Percentiles rank a stretch among this genome's conserved stretches.
Conservation (phyloP, 192 early-diverging fungal species). For the Coemansia sp. region DNA sequence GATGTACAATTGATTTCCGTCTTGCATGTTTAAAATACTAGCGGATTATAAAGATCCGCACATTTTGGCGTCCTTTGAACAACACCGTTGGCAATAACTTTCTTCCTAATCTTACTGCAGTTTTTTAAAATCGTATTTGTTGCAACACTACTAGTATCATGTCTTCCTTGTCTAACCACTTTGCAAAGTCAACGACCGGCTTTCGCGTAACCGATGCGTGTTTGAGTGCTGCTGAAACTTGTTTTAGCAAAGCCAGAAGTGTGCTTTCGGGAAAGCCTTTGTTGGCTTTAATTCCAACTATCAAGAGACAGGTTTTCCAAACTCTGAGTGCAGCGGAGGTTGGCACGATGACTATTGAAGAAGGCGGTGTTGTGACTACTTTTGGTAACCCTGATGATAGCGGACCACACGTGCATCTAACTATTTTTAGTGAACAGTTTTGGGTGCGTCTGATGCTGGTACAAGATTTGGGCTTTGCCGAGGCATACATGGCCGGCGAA, state of each 20-base stretch:
- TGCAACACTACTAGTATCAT: not conserved
- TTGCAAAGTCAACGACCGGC: constrained; percentile 12
- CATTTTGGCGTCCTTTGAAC: no score
- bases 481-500: constrained; percentile 70
- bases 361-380: constrained; percentile 22
- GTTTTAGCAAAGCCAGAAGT: constrained; percentile 15
- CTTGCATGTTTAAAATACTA: no score
- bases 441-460: constrained; percentile 62
- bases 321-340: constrained; percentile 30
- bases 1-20: no score
- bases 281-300: constrained; percentile 19
- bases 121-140: not conserved
- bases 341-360: constrained; percentile 49
- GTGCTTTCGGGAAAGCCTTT: constrained; percentile 12
- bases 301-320: constrained; percentile 28
- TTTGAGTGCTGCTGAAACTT: constrained; percentile 17
- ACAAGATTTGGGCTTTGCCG: constrained; percentile 62
- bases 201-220: constrained; percentile 14
- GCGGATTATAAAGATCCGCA: no score
- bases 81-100: no score
- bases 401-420: constrained; percentile 44
- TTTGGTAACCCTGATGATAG: constrained; percentile 51
- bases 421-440: constrained; percentile 59
- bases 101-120: not conserved
- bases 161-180: constrained; percentile 13